Percentiles rank a stretch among this genome's conserved stretches.
Conservation (phyloP, 1,139 yeast genomes). For the Wickerhamomyces sp. region DNA sequence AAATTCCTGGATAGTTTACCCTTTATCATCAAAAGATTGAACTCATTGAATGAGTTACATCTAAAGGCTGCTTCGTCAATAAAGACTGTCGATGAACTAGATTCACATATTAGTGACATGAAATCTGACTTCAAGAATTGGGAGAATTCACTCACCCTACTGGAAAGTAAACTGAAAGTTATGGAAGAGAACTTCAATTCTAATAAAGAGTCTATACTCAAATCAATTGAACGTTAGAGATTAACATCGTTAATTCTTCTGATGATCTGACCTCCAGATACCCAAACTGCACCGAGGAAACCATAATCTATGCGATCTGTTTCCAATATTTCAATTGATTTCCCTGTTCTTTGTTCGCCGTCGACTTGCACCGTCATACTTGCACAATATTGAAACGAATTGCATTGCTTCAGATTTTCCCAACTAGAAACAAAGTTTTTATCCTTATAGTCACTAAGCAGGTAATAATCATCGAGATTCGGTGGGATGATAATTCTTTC, state of each 20-base stretch:
- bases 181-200: conserved; percentile 21
- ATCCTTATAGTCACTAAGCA: background rate
- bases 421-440: background rate
- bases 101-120: conserved; percentile 32
- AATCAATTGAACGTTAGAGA: no score
- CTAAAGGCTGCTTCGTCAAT: conserved; percentile 49
- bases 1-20: conserved; percentile 36
- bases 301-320: conserved; percentile 6
- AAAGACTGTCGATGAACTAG: conserved; percentile 43
- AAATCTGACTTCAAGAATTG: conserved; percentile 35
- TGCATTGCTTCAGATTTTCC: conserved; percentile 7
- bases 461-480: conserved; percentile 7
- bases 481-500: conserved; percentile 29
- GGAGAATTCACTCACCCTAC: conserved; percentile 34
- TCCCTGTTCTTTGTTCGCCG: conserved; percentile 11
- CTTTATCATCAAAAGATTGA: conserved; percentile 36
- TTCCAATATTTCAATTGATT: conserved; percentile 15
- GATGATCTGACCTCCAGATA: background rate
- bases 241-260: no score
- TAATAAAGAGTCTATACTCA: background rate
- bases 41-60: conserved; percentile 42
- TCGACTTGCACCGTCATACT: conserved; percentile 9
- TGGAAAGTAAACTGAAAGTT: conserved; percentile 36
- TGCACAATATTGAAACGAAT: conserved; percentile 27
- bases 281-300: conserved; percentile 20